A percentile compares a stretch with the other conserved stretches of the same genome.
Conservation (phyloP, 108 stramenopile species). For the Fragilaria radians region DNA sequence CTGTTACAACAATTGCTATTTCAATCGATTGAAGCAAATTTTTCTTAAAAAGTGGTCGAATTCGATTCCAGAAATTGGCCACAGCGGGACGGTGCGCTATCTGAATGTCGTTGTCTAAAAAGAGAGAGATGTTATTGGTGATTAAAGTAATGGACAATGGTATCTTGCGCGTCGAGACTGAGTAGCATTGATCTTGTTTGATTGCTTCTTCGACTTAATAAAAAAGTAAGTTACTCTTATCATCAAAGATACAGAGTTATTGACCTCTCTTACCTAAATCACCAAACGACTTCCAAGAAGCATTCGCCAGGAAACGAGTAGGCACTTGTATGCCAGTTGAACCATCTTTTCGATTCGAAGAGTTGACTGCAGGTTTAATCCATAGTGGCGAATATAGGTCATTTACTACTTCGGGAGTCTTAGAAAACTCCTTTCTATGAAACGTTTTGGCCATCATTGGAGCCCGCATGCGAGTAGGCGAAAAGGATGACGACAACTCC, state of each 20-base stretch:
- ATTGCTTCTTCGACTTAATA: neutral
- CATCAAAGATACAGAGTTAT: neutral
- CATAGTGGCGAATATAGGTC: neutral
- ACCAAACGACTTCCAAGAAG: constrained; percentile 25
- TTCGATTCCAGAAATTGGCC: constrained; percentile 18
- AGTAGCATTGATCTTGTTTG: neutral
- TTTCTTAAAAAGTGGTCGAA: constrained; percentile 3
- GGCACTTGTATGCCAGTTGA: constrained; percentile 13
- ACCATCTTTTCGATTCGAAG: constrained; percentile 1
- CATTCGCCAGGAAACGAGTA: constrained; percentile 17
- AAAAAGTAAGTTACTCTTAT: neutral
- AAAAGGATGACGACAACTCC: neutral
- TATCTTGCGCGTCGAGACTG: neutral
- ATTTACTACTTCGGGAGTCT: neutral
- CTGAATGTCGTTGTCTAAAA: constrained; percentile 7
- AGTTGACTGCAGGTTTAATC: neutral
- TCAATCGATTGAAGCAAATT: constrained; percentile 10
- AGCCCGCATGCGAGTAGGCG: neutral
- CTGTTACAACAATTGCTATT: constrained; percentile 15
- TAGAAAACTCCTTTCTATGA: neutral
- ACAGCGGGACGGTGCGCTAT: constrained; percentile 16
- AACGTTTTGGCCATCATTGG: neutral
- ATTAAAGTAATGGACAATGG: constrained; percentile 13
- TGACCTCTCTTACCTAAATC: constrained; percentile 15
- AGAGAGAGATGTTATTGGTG: constrained; percentile 20